A percentile compares a stretch with the other conserved stretches of the same genome.
These are phyloP conservation scores for Rhizophagus prolifer DNA, from an alignment of 192 early-diverging fungal species.

Conservation along the genomic window DNA sequence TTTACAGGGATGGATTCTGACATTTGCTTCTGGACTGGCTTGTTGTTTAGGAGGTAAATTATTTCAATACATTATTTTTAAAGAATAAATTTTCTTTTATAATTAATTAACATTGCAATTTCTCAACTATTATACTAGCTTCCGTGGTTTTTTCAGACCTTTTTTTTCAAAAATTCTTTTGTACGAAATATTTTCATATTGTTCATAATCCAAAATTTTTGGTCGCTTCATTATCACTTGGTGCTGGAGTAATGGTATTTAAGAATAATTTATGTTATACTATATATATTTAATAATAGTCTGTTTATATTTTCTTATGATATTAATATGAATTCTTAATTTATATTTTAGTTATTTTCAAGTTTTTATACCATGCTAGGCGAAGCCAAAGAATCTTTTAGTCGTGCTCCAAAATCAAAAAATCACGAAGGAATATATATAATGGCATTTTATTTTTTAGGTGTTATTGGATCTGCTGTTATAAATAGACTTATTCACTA, in stretches of 20 bases:
- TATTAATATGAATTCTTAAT: neutral
- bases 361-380: neutral
- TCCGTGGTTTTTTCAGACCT: conserved; percentile 42
- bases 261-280: neutral
- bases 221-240: conserved; percentile 42
- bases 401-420: neutral
- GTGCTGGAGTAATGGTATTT: conserved; percentile 45
- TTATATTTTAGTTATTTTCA: conserved; percentile 11
- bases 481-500: conserved; percentile 9
- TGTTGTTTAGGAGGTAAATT: conserved; percentile 46
- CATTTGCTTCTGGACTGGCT: conserved; percentile 40
- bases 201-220: conserved; percentile 40
- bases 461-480: conserved; percentile 9
- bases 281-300: neutral
- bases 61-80: neutral
- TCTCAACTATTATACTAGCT: conserved; percentile 20
- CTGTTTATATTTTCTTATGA: neutral
- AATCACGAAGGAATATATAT: neutral
- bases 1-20: conserved; percentile 41
- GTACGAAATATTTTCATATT: conserved; percentile 33
- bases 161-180: conserved; percentile 34
- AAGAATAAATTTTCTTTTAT: neutral
- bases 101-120: conserved; percentile 2
- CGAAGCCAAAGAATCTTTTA: conserved; percentile 3
- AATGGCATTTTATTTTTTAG: conserved; percentile 8